Base-by-base conservation (phyloP, 225 moss, liverwort and hornwort species). In the Asterella californica region DNA sequence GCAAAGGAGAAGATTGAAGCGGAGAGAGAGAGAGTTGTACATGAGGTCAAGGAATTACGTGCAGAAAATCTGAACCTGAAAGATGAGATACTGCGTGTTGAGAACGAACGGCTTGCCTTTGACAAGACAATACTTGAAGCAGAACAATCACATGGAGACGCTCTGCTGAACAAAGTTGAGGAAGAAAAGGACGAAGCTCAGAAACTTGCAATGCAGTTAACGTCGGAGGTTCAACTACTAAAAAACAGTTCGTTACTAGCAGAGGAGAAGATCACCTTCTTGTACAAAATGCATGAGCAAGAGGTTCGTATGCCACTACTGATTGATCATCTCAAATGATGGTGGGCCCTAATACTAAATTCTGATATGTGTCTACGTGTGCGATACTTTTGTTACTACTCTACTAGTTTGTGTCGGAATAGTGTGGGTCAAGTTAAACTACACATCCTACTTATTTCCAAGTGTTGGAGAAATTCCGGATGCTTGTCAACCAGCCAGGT, bases 191-290 rank as follows among this genome's bases (percentile, higher is more conserved):
- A 78, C 69, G 81, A 88, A 76, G 88, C 88, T 80, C 82, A 86
- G 36, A 74, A 60, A 71, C 45, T 86, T 80, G 86, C 84, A 71
- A 76, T 77, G 78, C 83, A 84, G 33, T 80, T 88, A 21, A 79
- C 88, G 21, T 88, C 84, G 53, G 88, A 88, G 59, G 88, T 88
- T 69, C 86, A 88, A 30, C 85, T 88, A 53, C 86, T 88, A 0
- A 88, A 86, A 57, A 88, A 74, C 48, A 84, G 84, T 72, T 86
- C 86, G 9, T 82, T 86, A 42, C 61, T 88, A 54, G 73, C 86
- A 27, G 81, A 86, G 80, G 88, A 88, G 72, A 88, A 84, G 79
- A 70, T 86, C 9, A 47, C 34, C 12, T 82, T 80, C 10, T 55
- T 82, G 74, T 61, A 79, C 57, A 88, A 79, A 71, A 59, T 86